phyloP scores from a whole-genome alignment of 352 stramenopile genomes.

The Phytopythium vexans region DNA sequence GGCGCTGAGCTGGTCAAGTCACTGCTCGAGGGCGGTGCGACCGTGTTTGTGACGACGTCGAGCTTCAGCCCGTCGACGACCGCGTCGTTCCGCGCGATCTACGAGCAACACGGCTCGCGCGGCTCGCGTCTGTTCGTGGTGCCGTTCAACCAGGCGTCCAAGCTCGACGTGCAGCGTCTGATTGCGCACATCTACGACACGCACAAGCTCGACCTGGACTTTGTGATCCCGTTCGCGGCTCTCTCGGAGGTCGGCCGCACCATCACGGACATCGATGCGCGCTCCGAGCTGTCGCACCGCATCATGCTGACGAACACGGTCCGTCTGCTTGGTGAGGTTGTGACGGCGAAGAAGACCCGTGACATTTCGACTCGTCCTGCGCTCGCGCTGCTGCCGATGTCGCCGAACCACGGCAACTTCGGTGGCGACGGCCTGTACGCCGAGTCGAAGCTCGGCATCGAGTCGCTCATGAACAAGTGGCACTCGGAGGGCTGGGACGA shows the following conservation, averaged over 20 bases:
- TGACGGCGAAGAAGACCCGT: conserved; percentile 65
- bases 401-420: conserved; percentile 86
- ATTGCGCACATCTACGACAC: conserved; percentile 81
- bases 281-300: conserved; percentile 78
- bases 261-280: conserved; percentile 74
- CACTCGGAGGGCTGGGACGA: conserved; percentile 82
- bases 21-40: conserved; percentile 81
- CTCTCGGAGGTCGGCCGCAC: conserved; percentile 76
- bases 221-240: conserved; percentile 85
- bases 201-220: conserved; percentile 83
- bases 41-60: conserved; percentile 82
- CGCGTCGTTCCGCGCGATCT: conserved; percentile 70
- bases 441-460: conserved; percentile 85
- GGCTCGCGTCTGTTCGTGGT: conserved; percentile 76
- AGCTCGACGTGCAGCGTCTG: conserved; percentile 66
- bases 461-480: conserved; percentile 88
- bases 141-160: conserved; percentile 86
- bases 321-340: conserved; percentile 78
- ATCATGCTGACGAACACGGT: conserved; percentile 89
- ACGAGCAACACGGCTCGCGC: conserved; percentile 81
- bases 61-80: conserved; percentile 64
- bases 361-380: conserved; percentile 73
- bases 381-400: conserved; percentile 76
- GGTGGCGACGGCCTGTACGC: conserved; percentile 85
- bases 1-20: conserved; percentile 81